Conservation (phyloP, 148 eudicot genomes). For the Talinum fruticosum region DNA sequence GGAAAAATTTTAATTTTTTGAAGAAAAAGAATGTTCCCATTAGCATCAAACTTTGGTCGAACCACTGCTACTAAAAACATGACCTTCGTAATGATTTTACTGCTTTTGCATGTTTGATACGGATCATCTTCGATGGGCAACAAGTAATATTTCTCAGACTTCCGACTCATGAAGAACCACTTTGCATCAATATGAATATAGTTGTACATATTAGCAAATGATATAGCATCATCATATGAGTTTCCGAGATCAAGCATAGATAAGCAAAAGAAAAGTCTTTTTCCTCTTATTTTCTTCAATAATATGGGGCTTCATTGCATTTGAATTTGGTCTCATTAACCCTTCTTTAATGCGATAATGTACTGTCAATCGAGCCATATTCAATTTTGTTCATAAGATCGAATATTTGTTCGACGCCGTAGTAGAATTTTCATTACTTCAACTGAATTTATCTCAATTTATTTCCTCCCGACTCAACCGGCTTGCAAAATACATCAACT, state of each 20-base stretch:
- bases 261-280: neutral
- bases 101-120: constrained; percentile 1
- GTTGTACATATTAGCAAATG: neutral
- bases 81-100: constrained; percentile 3
- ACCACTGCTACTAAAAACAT: constrained; percentile 17
- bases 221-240: too few relatives aligned
- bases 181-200: too few relatives aligned
- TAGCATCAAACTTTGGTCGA: constrained; percentile 9
- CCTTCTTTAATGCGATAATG: constrained; percentile 2
- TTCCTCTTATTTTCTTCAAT: neutral
- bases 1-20: constrained; percentile 8
- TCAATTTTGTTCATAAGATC: neutral
- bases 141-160: neutral
- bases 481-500: too few relatives aligned
- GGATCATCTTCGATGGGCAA: constrained; percentile 9
- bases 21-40: neutral
- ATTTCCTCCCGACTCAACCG: too few relatives aligned
- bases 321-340: neutral
- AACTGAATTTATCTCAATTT: too few relatives aligned
- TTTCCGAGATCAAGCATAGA: too few relatives aligned
- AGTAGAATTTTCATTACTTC: too few relatives aligned
- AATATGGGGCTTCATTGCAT: constrained; percentile 11
- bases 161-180: too few relatives aligned
- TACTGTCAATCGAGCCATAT: neutral
- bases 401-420: too few relatives aligned